Conservation (phyloP, 768 basidiomycete genomes). For the Pulveroboletus sp. region DNA sequence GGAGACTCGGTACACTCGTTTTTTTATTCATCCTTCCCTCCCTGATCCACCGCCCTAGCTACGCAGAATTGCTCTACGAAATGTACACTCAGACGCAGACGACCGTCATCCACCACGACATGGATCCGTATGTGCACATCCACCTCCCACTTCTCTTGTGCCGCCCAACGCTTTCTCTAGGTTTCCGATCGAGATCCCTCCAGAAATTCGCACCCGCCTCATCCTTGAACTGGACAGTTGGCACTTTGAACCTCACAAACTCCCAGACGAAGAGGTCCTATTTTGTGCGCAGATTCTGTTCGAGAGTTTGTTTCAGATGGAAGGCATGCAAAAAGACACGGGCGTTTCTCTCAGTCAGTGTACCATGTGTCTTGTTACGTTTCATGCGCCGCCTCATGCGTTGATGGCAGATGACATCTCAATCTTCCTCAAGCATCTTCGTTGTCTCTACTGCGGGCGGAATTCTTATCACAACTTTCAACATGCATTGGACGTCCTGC, state of each 20-base stretch:
- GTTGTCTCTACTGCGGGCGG: constrained; percentile 82
- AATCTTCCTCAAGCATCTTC: constrained; percentile 79
- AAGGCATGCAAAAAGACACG: constrained; percentile 61
- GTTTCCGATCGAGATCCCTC: constrained; percentile 44
- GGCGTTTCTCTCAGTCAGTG: constrained; percentile 56
- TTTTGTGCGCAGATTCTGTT: constrained; percentile 83
- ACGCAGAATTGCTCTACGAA: constrained; percentile 78
- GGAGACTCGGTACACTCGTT: constrained; percentile 44
- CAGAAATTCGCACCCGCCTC: constrained; percentile 52
- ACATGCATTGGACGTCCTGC: constrained; percentile 94
- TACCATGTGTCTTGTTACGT: constrained; percentile 15
- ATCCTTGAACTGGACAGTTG: constrained; percentile 70
- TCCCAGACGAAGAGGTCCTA: constrained; percentile 78
- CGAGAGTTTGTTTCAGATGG: constrained; percentile 74
- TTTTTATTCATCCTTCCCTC: constrained; percentile 1
- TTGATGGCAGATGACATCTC: constrained; percentile 59
- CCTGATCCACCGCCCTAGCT: constrained; percentile 36
- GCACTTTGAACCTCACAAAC: constrained; percentile 86
- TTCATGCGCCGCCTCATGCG: constrained; percentile 17
- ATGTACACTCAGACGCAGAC: constrained; percentile 79
- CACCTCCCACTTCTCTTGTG: neutral
- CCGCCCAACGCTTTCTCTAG: constrained; percentile 29
- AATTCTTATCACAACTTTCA: constrained; percentile 98
- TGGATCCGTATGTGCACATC: constrained; percentile 20
- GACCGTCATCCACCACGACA: constrained; percentile 54